Percentiles rank a stretch among this genome's conserved stretches.
These are phyloP conservation scores for Aspergillus nomiae DNA, from an alignment of 2,329 filamentous ascomycete species.

Conservation along the genomic window DNA sequence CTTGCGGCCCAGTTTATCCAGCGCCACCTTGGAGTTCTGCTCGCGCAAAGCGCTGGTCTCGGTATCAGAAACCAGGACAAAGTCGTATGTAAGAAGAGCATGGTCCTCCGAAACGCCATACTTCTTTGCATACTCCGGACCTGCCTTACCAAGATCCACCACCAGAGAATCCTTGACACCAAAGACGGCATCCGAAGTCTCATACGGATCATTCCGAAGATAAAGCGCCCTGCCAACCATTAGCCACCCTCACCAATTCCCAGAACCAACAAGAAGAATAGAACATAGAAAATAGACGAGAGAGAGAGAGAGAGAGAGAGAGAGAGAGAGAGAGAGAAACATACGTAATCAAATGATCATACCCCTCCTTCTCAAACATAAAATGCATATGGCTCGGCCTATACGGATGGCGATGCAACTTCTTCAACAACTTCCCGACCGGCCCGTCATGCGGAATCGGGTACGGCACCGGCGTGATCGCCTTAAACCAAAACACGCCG, in stretches of 20 bases:
- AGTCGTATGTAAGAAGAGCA: conserved; percentile 70
- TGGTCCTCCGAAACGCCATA: conserved; percentile 67
- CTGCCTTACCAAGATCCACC: conserved; percentile 62
- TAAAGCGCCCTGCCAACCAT: conserved; percentile 66
- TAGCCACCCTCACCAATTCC: not conserved
- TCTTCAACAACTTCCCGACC: conserved; percentile 69
- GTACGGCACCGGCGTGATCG: conserved; percentile 82
- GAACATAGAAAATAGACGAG: not conserved
- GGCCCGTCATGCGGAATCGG: conserved; percentile 83
- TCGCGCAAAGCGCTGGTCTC: conserved; percentile 69
- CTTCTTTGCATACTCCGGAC: conserved; percentile 56
- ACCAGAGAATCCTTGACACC: conserved; percentile 80
- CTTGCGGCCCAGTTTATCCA: conserved; percentile 66
- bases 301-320: not conserved
- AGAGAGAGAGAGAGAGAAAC: conserved; percentile 37
- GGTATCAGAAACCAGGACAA: conserved; percentile 72
- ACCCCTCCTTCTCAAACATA: conserved; percentile 80
- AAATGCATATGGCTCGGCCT: conserved; percentile 82
- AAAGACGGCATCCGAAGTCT: conserved; percentile 82
- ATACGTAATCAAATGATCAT: conserved; percentile 80
- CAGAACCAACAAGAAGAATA: too few relatives aligned
- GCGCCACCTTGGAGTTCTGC: conserved; percentile 65
- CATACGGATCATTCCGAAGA: conserved; percentile 75
- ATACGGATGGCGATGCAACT: conserved; percentile 73
- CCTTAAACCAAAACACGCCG: conserved; percentile 82